Evolutionary conservation across 768 basidiomycete species (phyloP).

Genomic region (Leucocoprinus leucothites): DNA sequence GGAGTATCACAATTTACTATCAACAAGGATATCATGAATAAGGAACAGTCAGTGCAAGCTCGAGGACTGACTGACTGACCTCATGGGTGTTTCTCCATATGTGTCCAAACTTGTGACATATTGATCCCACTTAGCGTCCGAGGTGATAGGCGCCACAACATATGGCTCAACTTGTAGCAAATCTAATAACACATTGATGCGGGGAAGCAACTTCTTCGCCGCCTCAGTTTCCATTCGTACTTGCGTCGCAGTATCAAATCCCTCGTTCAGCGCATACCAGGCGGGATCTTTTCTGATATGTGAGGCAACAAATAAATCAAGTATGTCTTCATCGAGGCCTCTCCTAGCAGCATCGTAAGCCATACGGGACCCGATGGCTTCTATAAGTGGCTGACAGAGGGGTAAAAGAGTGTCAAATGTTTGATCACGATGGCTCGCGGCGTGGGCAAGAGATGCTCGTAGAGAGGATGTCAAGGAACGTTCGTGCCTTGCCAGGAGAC

Average conservation of each 20-base stretch:
- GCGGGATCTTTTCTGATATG: slow-evolving; percentile 7
- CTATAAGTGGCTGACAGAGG: slow-evolving; percentile 20
- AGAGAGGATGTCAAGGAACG: slow-evolving; percentile 11
- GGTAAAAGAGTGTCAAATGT: slow-evolving; percentile 20
- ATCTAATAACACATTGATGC: no score
- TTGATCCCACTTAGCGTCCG: no score
- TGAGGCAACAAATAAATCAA: slow-evolving; percentile 3
- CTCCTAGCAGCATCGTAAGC: slow-evolving; percentile 24
- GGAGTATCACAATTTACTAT: no score
- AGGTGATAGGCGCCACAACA: no score
- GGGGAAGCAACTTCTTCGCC: no score
- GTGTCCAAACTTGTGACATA: no score
- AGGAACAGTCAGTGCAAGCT: no score
- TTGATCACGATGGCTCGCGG: slow-evolving; percentile 16
- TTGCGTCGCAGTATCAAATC: not conserved
- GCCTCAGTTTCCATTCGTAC: slow-evolving; percentile 7
- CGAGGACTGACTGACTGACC: no score
- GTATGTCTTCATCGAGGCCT: not conserved
- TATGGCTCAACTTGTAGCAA: no score
- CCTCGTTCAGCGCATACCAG: slow-evolving; percentile 9
- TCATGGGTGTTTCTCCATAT: no score
- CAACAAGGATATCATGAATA: no score
- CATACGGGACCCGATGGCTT: slow-evolving; percentile 26
- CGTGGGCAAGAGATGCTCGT: slow-evolving; percentile 1
- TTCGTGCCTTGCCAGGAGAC: slow-evolving; percentile 22